A percentile compares a stretch with the other conserved stretches of the same genome.
These are phyloP conservation scores for Neurospora pannonica DNA, from an alignment of 495 filamentous ascomycete species.

Conservation along the genomic window DNA sequence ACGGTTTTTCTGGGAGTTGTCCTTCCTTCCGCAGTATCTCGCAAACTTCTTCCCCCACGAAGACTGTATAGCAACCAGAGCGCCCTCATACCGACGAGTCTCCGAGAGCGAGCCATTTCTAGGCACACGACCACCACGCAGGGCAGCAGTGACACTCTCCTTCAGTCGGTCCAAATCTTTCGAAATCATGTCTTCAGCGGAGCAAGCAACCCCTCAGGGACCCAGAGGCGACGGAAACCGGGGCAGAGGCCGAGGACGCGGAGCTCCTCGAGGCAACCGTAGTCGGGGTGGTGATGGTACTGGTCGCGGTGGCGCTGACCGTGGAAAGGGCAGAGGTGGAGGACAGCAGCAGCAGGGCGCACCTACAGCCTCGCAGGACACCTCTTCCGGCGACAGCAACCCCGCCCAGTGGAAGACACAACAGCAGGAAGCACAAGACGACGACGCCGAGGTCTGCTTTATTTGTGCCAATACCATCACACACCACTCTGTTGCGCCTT, in stretches of 20 bases:
- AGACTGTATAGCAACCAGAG: background rate
- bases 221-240: slow-evolving; percentile 26
- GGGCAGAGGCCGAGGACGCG: slow-evolving; percentile 29
- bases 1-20: background rate
- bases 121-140: background rate
- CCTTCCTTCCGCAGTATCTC: background rate
- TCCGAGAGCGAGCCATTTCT: background rate
- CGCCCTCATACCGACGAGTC: background rate
- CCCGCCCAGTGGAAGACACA: slow-evolving; percentile 1
- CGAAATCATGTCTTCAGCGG: slow-evolving; percentile 15
- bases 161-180: background rate
- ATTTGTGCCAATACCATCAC: slow-evolving; percentile 85
- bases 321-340: slow-evolving; percentile 12
- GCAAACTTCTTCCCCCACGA: background rate
- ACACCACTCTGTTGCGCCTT: slow-evolving; percentile 79
- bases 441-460: slow-evolving; percentile 82
- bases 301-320: slow-evolving; percentile 1
- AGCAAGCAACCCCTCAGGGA: slow-evolving; percentile 5
- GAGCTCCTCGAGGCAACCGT: slow-evolving; percentile 10
- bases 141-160: background rate
- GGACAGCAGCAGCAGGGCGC: background rate
- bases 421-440: slow-evolving; percentile 18
- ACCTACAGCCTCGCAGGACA: background rate
- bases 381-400: background rate
- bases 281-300: slow-evolving; percentile 7